phyloP scores from a whole-genome alignment of 73 alveolate species.

The Halteria grandinella region DNA sequence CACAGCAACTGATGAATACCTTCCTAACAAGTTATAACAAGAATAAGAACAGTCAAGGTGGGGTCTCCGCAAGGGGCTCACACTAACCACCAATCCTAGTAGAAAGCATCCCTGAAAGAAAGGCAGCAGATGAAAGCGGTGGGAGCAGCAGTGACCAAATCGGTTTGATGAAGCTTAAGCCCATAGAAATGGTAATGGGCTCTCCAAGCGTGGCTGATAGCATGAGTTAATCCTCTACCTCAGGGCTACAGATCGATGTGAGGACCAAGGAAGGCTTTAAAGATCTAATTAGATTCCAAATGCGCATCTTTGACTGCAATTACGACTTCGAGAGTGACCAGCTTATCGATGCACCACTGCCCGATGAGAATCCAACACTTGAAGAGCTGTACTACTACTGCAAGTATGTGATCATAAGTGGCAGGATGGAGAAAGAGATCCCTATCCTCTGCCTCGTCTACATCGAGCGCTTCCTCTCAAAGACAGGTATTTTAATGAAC shows the following conservation, averaged over 20 bases:
- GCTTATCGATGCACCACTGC: conserved; percentile 32
- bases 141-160: no score
- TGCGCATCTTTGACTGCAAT: conserved; percentile 56
- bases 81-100: no score
- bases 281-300: conserved; percentile 46
- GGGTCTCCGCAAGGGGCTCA: no score
- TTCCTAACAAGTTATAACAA: conserved; percentile 28
- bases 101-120: no score
- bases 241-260: conserved; percentile 58
- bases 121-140: no score
- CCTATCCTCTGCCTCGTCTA: conserved; percentile 93
- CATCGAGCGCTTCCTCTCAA: conserved; percentile 95
- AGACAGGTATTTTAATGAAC: conserved; percentile 91
- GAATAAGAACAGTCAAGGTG: conserved; percentile 50
- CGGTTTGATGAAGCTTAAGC: no score
- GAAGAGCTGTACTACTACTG: conserved; percentile 89
- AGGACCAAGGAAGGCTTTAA: conserved; percentile 64
- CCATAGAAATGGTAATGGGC: no score
- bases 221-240: no score
- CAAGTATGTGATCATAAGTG: conserved; percentile 90
- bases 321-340: conserved; percentile 54
- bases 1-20: conserved; percentile 34
- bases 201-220: no score
- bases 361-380: conserved; percentile 58
- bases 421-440: conserved; percentile 96